A percentile compares a stretch with the other conserved stretches of the same genome.
phyloP scores from a whole-genome alignment of 306 rosid species.

The Pueraria montana region DNA sequence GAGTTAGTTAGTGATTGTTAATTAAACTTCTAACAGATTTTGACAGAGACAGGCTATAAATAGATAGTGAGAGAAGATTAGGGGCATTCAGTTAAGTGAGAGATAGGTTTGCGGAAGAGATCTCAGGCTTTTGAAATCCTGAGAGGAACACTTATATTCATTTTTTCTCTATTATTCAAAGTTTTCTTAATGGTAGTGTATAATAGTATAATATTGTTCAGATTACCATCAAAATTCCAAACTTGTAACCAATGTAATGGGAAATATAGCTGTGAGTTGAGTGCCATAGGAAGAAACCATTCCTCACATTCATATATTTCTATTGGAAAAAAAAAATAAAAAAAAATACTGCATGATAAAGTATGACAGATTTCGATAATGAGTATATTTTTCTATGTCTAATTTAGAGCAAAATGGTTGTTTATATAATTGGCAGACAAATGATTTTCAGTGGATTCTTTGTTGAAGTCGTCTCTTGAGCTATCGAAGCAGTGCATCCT shows the following conservation, averaged over 20 bases:
- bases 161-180: neutral
- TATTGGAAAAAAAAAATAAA: neutral
- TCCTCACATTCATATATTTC: neutral
- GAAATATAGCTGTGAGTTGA: neutral
- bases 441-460: neutral
- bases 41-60: neutral
- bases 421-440: neutral
- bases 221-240: slow-evolving; percentile 8
- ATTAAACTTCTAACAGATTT: neutral
- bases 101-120: slow-evolving; percentile 2
- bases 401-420: neutral
- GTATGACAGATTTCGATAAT: neutral
- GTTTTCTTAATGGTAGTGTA: neutral
- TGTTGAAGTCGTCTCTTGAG: neutral
- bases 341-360: neutral
- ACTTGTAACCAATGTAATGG: slow-evolving; percentile 17
- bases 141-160: neutral
- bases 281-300: slow-evolving; percentile 24
- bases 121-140: neutral
- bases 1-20: neutral
- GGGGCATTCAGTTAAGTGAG: neutral
- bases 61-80: neutral
- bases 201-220: neutral
- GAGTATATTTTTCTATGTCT: neutral
- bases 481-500: neutral